phyloP scores from a whole-genome alignment of 768 basidiomycete species.

The Panaeolus papilionaceus region DNA sequence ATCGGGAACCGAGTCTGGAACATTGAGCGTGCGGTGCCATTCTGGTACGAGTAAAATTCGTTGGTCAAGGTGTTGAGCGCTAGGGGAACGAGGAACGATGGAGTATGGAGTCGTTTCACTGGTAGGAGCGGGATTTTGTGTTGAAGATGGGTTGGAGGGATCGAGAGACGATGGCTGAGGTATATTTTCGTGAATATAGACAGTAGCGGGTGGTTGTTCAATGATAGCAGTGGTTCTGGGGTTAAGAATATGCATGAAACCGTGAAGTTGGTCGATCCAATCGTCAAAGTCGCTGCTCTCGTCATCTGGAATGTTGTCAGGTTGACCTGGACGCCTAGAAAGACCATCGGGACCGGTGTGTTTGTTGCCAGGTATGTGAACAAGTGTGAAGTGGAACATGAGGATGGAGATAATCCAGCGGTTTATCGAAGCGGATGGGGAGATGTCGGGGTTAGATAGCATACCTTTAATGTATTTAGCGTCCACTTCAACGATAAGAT shows the following conservation, averaged over 20 bases:
- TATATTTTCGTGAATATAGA: too few relatives aligned
- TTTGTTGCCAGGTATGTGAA: too few relatives aligned
- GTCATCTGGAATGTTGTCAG: too few relatives aligned
- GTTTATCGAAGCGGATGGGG: conserved; percentile 21
- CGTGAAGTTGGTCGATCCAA: too few relatives aligned
- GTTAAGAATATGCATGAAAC: too few relatives aligned
- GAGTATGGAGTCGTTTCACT: not conserved
- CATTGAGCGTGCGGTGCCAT: conserved; percentile 14
- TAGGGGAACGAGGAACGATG: not conserved
- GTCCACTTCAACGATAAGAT: conserved; percentile 15
- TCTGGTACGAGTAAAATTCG: conserved; percentile 7
- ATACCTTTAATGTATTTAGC: conserved; percentile 23
- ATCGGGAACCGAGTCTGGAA: not conserved
- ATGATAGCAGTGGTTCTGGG: too few relatives aligned
- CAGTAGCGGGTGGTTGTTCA: too few relatives aligned
- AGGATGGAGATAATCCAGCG: conserved; percentile 24
- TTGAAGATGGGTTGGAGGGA: too few relatives aligned
- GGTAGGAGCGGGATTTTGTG: not conserved
- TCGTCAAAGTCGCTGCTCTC: too few relatives aligned
- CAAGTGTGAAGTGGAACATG: not conserved
- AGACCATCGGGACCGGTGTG: too few relatives aligned
- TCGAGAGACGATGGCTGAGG: too few relatives aligned
- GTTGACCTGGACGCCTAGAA: too few relatives aligned
- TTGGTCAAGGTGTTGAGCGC: not conserved
- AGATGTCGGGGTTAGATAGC: conserved; percentile 22